phyloP scores from a whole-genome alignment of 169 alveolate species.

The Plasmodium falciparum region DNA sequence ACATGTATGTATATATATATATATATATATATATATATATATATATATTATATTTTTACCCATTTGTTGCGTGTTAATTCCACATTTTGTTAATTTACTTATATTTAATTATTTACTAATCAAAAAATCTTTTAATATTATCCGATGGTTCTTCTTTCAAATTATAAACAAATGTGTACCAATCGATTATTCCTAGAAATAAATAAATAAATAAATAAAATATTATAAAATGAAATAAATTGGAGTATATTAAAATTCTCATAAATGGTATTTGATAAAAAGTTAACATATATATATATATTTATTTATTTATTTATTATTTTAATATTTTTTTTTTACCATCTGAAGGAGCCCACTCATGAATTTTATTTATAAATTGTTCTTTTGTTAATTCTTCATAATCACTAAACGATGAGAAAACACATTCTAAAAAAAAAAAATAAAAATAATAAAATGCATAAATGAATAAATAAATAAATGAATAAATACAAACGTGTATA shows the following conservation, averaged over 20 bases:
- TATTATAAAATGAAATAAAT: neutral
- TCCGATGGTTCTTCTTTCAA: constrained; percentile 72
- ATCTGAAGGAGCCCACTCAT: constrained; percentile 78
- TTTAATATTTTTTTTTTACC: constrained; percentile 16
- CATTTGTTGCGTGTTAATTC: neutral
- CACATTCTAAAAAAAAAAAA: constrained; percentile 41
- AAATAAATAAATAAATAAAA: neutral
- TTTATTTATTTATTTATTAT: too few species aligned
- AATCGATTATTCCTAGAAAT: constrained; percentile 56
- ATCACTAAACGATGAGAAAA: constrained; percentile 71
- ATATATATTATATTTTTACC: neutral
- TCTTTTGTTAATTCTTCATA: constrained; percentile 50
- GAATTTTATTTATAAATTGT: constrained; percentile 52
- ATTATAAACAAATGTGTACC: constrained; percentile 76
- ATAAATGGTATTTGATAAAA: neutral
- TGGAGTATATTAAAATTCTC: neutral
- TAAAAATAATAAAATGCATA: neutral
- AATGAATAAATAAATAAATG: neutral
- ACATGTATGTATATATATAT: neutral
- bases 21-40: neutral
- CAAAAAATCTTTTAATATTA: constrained; percentile 67
- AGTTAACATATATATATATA: too few species aligned
- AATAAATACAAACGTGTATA: too few species aligned
- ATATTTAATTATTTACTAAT: neutral
- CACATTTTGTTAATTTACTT: too few species aligned